A percentile compares a stretch with the other conserved stretches of the same genome.
These are phyloP conservation scores for Dictyostelium discoideum DNA, from an alignment of 78 protist species.

Conservation along the genomic window DNA sequence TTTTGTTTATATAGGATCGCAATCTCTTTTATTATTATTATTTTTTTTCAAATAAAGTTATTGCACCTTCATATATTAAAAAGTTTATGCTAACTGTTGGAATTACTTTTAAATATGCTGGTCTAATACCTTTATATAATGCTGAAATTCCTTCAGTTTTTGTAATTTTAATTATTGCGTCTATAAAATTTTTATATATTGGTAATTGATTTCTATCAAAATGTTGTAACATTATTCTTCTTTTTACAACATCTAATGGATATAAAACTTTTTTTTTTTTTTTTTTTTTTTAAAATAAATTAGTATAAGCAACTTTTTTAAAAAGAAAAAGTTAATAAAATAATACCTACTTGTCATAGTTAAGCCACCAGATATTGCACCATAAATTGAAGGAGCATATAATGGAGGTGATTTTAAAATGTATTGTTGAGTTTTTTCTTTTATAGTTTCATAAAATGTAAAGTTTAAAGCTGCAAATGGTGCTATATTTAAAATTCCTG, in stretches of 20 bases:
- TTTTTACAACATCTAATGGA: slow-evolving; percentile 70
- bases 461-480: slow-evolving; percentile 69
- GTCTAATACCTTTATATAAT: slow-evolving; percentile 61
- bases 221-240: slow-evolving; percentile 62
- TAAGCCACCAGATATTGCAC: slow-evolving; percentile 57
- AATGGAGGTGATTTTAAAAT: slow-evolving; percentile 23
- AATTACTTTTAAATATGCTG: slow-evolving; percentile 66
- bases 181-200: slow-evolving; percentile 23
- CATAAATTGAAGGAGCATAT: slow-evolving; percentile 44
- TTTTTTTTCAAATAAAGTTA: slow-evolving; percentile 5
- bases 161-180: slow-evolving; percentile 10
- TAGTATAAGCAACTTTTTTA: neutral
- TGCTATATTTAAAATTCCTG: slow-evolving; percentile 62
- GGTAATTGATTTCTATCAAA: neutral
- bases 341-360: slow-evolving; percentile 49
- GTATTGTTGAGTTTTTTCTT: neutral
- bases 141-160: slow-evolving; percentile 42
- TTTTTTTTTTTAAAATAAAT: too few relatives aligned
- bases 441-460: slow-evolving; percentile 47
- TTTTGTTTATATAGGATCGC: neutral
- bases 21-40: neutral
- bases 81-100: slow-evolving; percentile 69
- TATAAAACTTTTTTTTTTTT: slow-evolving; percentile 27
- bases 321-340: neutral
- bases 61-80: slow-evolving; percentile 20